phyloP scores from a whole-genome alignment of 2,329 filamentous ascomycete species.

The Microdochium paspali region DNA sequence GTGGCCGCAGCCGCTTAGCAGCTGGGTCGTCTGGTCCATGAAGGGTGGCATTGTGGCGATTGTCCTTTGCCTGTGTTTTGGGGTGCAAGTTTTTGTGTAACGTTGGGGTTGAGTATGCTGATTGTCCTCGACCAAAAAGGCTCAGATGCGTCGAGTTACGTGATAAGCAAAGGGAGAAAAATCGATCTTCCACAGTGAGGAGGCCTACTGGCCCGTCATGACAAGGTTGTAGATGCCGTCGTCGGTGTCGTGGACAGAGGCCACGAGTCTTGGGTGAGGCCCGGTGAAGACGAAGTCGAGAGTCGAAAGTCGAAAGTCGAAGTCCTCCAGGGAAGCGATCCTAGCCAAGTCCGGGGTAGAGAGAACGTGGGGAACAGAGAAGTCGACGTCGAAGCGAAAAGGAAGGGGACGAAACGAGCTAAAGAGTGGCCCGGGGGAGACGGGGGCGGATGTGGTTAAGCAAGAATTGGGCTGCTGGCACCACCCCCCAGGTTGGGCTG shows the following conservation, averaged over 20 bases:
- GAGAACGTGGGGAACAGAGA: no score
- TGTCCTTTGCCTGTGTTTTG: no score
- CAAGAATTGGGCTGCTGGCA: not conserved
- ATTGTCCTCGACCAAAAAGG: not conserved
- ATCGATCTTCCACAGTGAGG: not conserved
- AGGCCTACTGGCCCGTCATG: not conserved
- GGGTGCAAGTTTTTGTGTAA: not conserved
- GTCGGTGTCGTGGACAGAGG: not conserved
- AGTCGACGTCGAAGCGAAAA: not conserved
- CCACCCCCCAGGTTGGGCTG: not conserved
- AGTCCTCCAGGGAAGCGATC: no score
- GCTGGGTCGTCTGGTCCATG: constrained; percentile 17
- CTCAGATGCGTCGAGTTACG: no score
- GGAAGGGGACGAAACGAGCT: not conserved
- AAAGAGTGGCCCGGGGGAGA: not conserved
- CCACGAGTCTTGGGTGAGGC: not conserved
- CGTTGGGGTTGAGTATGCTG: not conserved
- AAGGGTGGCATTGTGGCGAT: constrained; percentile 4
- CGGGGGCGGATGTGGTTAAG: not conserved
- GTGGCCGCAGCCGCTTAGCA: constrained; percentile 42
- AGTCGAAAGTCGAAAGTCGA: no score
- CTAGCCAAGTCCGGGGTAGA: no score
- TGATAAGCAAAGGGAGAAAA: not conserved
- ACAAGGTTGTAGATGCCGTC: no score
- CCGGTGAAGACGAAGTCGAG: not conserved